Evolutionary conservation across 2,329 filamentous ascomycete genomes (phyloP), one percentile per base, ranked within the genome.

Genomic region (Arthrinium puccinioides): DNA sequence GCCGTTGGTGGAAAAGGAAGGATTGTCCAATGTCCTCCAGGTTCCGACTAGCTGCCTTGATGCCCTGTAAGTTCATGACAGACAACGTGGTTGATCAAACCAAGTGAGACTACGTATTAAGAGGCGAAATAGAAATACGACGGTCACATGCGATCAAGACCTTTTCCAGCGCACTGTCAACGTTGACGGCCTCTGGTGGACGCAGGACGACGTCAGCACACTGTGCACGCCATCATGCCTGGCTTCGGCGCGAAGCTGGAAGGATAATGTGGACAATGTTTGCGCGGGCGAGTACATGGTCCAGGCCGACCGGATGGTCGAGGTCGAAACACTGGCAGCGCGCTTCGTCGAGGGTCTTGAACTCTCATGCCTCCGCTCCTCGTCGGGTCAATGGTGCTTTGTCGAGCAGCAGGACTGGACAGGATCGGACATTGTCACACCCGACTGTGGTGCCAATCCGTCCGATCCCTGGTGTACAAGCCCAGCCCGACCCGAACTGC

Each of bases 341-440:
- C 10, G 10, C 9, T 27, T 27, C 15, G 10, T 27, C 25, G 25
- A 27, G 25, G 25, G 25, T 11, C 25, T 27, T 14, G 25, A 14
- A 14, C 25, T 27, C 25, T 27, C 25, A 14, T 27, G 10, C 8
- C 25, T 27, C 10, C 25, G 25, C 25, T 27, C 25, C 5, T 27
- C 25, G 5, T 27, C 25, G 10, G 25, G 25, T 14, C 10, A 27
- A 7, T 39, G 30, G 37, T 39, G 37, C 9, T 23, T 39, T 9
- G 32, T 29, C 11, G 37, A 39, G 16, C 26, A 29, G 9, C 30
- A 39, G 14, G 14, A 39, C 16, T 39, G 30, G 37, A 29, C 26
- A 18, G 30, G 37, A 15, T 33, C 31, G 16, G 37, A 39, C 13
- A 34, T 39, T 14, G 10, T 39, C 16, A 16, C 20, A 8, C 16